Base-by-base conservation (phyloP, 2,329 filamentous ascomycete species). In the Albifimbria verrucaria region DNA sequence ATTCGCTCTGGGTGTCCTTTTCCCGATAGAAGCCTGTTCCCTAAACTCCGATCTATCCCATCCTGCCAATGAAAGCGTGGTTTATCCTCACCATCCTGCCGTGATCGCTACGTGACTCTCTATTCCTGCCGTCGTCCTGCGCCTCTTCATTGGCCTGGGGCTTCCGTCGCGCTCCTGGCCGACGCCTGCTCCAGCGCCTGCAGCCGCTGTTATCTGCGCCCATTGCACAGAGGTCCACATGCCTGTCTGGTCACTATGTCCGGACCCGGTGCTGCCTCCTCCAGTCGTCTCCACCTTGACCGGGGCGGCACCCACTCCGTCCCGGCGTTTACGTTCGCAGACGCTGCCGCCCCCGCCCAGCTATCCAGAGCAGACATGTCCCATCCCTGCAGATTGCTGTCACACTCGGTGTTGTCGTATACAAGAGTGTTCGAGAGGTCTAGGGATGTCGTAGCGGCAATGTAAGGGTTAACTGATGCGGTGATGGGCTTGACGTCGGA, bases 181-280 rank as follows among this genome's bases (percentile, higher is more conserved):
- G n/a, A n/a, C n/a, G 23, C 54, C 59, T 7, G 55, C 53, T 21
- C 57, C 58, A n/a, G 62, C 53, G n/a, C 65, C 45, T 21, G 54
- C 44, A 21, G 55, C 53, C 7, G 49, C 57, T 32, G 61, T 57
- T 56, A 72, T 57, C 24, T 67, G 64, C 53, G 58, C 59, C 70
- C 67, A 72, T 36, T 66, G 69, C 45, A 61, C 62, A 49, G 64
- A 63, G 25, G 67, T 63, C 72, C 72, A 74, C 53, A 73, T 58
- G n/a, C 55, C 57, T n/a, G 62, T 53, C 28, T 67, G 62, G 21
- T 69, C 62, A 24, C 18, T 39, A 12, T 39, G 32, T 5, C 32
- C 32, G 5, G 32, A 6, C 32, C 32, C 32, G 5, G 32, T 12
- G 12, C 18, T n/a, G 12, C 32, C 18, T 12, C 32, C 32, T 39